Percentiles rank a stretch among this genome's conserved stretches.
Evolutionary conservation across 2,329 filamentous ascomycete genomes (phyloP).

Genomic region (Aspergillus sclerotialis): DNA sequence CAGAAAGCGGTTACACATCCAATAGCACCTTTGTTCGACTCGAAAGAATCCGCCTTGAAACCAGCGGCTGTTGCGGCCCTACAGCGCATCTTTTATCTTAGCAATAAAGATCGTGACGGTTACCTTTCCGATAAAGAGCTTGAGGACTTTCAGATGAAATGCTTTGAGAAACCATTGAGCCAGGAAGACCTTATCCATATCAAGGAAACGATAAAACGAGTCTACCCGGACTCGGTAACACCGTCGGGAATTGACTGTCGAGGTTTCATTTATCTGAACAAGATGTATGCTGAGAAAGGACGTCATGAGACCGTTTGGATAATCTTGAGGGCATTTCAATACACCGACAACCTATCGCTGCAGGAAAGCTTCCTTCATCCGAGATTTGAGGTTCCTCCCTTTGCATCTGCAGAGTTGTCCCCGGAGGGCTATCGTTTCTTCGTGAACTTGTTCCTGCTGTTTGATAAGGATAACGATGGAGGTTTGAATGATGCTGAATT

Average conservation of each 20-base stretch:
- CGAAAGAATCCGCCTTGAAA: slow-evolving; percentile 84
- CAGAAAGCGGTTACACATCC: slow-evolving; percentile 97
- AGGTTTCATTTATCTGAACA: slow-evolving; percentile 86
- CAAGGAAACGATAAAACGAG: slow-evolving; percentile 74
- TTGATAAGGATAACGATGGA: slow-evolving; percentile 96
- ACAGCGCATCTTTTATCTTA: slow-evolving; percentile 87
- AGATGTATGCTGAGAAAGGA: slow-evolving; percentile 93
- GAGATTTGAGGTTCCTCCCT: slow-evolving; percentile 88
- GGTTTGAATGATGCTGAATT: slow-evolving; percentile 83
- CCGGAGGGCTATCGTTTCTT: slow-evolving; percentile 95
- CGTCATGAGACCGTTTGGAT: slow-evolving; percentile 98
- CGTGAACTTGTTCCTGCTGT: slow-evolving; percentile 88
- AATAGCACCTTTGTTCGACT: slow-evolving; percentile 92
- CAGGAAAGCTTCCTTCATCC: slow-evolving; percentile 88
- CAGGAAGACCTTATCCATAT: slow-evolving; percentile 82
- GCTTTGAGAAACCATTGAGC: slow-evolving; percentile 81
- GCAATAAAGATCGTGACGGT: slow-evolving; percentile 93
- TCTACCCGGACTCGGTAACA: slow-evolving; percentile 55
- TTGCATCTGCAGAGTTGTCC: slow-evolving; percentile 86
- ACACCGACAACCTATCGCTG: slow-evolving; percentile 88
- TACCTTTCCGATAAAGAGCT: slow-evolving; percentile 86
- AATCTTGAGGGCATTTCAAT: slow-evolving; percentile 88
- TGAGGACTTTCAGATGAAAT: slow-evolving; percentile 80
- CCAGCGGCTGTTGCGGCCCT: slow-evolving; percentile 81
- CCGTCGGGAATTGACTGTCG: slow-evolving; percentile 69